A percentile compares a stretch with the other conserved stretches of the same genome.
phyloP scores from a whole-genome alignment of 495 filamentous ascomycete genomes.

The Talaromyces ruber region DNA sequence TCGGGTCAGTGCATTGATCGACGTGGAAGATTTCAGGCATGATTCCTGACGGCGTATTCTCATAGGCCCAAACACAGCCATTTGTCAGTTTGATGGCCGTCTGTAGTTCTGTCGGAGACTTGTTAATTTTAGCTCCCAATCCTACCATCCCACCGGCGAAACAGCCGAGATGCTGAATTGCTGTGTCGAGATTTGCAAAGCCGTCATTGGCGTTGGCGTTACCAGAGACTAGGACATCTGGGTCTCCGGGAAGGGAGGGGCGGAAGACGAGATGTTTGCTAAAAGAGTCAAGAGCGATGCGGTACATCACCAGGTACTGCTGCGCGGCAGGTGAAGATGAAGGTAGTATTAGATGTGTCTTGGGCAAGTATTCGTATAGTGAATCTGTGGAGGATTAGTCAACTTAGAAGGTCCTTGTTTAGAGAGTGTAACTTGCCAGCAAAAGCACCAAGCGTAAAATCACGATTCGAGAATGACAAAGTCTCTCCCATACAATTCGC shows the following conservation, averaged over 20 bases:
- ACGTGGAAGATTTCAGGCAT: slow-evolving; percentile 36
- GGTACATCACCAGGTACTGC: slow-evolving; percentile 37
- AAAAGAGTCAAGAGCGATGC: slow-evolving; percentile 21
- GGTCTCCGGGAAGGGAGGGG: slow-evolving; percentile 27
- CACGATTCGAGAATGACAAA: slow-evolving; percentile 1
- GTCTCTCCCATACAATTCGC: neutral
- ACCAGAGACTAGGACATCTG: slow-evolving; percentile 33
- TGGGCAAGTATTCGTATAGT: slow-evolving; percentile 24
- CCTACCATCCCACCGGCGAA: slow-evolving; percentile 85
- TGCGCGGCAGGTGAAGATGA: slow-evolving; percentile 7
- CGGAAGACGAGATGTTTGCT: slow-evolving; percentile 34
- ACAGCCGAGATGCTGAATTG: slow-evolving; percentile 59
- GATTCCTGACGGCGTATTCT: slow-evolving; percentile 25
- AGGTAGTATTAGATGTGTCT: slow-evolving; percentile 28
- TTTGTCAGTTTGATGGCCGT: slow-evolving; percentile 67
- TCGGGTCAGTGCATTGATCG: slow-evolving; percentile 23
- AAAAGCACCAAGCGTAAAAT: slow-evolving; percentile 4
- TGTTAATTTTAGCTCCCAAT: slow-evolving; percentile 65
- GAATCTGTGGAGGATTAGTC: slow-evolving; percentile 17
- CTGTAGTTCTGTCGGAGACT: slow-evolving; percentile 54
- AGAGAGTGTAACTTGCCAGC: neutral
- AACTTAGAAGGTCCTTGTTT: neutral
- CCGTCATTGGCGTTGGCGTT: slow-evolving; percentile 13
- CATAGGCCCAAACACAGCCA: slow-evolving; percentile 78
- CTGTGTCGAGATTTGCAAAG: slow-evolving; percentile 18